phyloP scores from a whole-genome alignment of 805 yeast genomes.

The Lipomyces anomalus region DNA sequence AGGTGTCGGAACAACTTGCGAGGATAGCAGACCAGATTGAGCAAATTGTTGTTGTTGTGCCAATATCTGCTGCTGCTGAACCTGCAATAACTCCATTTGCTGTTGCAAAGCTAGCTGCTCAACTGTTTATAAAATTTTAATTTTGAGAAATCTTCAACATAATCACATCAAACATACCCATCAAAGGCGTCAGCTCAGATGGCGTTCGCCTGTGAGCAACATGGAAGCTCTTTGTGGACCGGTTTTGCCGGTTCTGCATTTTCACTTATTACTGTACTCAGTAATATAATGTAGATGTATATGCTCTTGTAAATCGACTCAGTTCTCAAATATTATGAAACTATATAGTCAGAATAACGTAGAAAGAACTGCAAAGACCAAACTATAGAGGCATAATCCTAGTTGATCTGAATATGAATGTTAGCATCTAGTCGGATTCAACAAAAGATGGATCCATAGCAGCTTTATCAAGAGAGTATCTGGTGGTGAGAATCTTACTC shows the following conservation, averaged over 20 bases:
- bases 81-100: constrained; percentile 85
- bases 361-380: no score
- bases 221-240: constrained; percentile 55
- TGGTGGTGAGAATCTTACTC: no score
- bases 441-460: no score
- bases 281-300: no score
- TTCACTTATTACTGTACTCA: background rate
- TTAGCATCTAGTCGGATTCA: no score
- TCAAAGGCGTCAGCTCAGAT: constrained; percentile 84
- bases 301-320: no score
- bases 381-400: no score
- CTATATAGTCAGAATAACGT: no score
- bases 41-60: constrained; percentile 54
- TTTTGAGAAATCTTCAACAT: background rate
- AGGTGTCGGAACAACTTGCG: constrained; percentile 6
- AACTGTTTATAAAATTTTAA: constrained; percentile 36
- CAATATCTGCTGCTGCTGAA: constrained; percentile 81
- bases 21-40: constrained; percentile 29
- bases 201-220: constrained; percentile 97
- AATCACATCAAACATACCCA: constrained; percentile 47
- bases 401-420: no score
- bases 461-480: no score
- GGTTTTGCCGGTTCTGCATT: constrained; percentile 30
- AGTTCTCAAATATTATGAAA: no score
- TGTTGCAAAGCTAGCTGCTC: constrained; percentile 75